phyloP scores from a whole-genome alignment of 768 basidiomycete genomes.

The Boletus coccyginus region DNA sequence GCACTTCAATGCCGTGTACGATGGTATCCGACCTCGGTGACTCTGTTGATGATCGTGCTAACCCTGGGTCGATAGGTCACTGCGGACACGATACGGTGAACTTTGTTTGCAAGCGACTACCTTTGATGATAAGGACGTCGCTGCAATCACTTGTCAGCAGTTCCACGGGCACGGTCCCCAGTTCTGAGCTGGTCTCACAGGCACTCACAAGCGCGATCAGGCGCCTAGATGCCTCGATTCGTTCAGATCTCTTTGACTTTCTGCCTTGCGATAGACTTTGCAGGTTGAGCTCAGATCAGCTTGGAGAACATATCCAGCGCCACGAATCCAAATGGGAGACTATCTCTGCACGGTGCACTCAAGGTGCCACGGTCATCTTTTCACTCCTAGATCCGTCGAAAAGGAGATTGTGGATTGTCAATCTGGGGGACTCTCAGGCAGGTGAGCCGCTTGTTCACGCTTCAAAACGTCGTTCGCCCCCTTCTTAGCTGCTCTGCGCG shows the following conservation, averaged over 20 bases:
- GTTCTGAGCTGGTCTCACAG: slow-evolving; percentile 37
- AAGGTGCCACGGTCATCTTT: slow-evolving; percentile 33
- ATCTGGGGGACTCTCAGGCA: slow-evolving; percentile 36
- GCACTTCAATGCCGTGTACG: slow-evolving; percentile 46
- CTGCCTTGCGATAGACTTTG: slow-evolving; percentile 37
- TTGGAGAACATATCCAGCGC: slow-evolving; percentile 39
- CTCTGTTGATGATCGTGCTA: slow-evolving; percentile 27
- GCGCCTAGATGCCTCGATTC: slow-evolving; percentile 42
- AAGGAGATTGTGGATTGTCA: slow-evolving; percentile 33
- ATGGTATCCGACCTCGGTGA: slow-evolving; percentile 28
- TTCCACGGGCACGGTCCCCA: slow-evolving; percentile 16
- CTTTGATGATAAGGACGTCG: slow-evolving; percentile 38
- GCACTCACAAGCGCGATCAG: slow-evolving; percentile 38
- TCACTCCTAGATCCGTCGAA: slow-evolving; percentile 29
- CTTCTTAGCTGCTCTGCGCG: not conserved
- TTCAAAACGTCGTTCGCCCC: not conserved
- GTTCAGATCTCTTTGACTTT: slow-evolving; percentile 41
- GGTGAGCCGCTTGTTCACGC: slow-evolving; percentile 16
- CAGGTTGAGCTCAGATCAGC: slow-evolving; percentile 37
- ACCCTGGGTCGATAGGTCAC: slow-evolving; percentile 37
- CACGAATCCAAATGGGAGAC: slow-evolving; percentile 37
- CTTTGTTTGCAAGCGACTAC: slow-evolving; percentile 39
- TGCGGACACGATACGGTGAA: slow-evolving; percentile 48
- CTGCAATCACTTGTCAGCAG: slow-evolving; percentile 36
- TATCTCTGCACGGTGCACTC: slow-evolving; percentile 32